Percentiles rank a stretch among this genome's conserved stretches.
phyloP scores from a whole-genome alignment of 495 filamentous ascomycete species.

The Aspergillus campestris region DNA sequence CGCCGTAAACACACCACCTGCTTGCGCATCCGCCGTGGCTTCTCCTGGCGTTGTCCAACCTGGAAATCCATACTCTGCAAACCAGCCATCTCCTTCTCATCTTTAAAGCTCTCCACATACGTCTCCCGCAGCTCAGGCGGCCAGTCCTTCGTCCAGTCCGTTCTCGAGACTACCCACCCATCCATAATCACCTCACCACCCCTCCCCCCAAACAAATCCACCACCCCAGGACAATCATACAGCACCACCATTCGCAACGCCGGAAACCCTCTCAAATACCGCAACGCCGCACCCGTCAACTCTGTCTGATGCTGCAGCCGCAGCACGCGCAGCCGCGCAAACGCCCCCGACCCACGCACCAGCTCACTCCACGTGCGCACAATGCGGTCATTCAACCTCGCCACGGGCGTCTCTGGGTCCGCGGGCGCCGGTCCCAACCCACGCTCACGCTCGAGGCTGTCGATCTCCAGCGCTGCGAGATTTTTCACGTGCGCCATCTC shows the following conservation, averaged over 20 bases:
- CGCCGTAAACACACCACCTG: slow-evolving; percentile 9
- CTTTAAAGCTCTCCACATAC: slow-evolving; percentile 7
- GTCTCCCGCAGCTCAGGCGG: slow-evolving; percentile 7
- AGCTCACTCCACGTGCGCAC: slow-evolving; percentile 32
- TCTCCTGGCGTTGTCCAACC: slow-evolving; percentile 7
- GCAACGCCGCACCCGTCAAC: slow-evolving; percentile 15
- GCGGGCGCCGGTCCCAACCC: background rate
- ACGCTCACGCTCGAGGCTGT: slow-evolving; percentile 1
- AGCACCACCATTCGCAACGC: slow-evolving; percentile 21
- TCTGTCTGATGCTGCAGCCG: slow-evolving; percentile 19
- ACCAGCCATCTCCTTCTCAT: background rate
- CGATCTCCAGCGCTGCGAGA: slow-evolving; percentile 30
- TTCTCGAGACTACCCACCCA: slow-evolving; percentile 8
- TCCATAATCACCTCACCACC: background rate
- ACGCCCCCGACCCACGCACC: slow-evolving; percentile 14
- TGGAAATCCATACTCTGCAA: slow-evolving; percentile 17
- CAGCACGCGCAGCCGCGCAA: slow-evolving; percentile 30
- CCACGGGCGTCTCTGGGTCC: background rate
- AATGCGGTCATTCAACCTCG: slow-evolving; percentile 27
- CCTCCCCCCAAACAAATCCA: background rate
- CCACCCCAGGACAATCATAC: slow-evolving; percentile 15
- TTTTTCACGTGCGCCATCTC: slow-evolving; percentile 27
- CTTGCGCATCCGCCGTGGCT: background rate
- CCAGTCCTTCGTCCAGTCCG: background rate
- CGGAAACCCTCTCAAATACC: slow-evolving; percentile 21